phyloP scores from a whole-genome alignment of 306 rosid genomes.

The Macrotyloma uniflorum region DNA sequence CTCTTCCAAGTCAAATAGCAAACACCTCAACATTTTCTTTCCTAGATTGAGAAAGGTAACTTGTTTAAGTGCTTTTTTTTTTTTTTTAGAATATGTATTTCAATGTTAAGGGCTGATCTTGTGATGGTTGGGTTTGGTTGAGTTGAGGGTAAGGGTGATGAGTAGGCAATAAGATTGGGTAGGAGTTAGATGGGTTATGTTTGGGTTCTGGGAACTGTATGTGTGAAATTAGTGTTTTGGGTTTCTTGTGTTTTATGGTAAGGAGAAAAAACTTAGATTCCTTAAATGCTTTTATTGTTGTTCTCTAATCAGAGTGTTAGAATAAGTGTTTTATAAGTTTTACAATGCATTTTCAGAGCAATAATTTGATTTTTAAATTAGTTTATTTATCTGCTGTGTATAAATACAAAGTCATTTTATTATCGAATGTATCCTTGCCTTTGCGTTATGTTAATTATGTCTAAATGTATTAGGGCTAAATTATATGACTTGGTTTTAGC shows the following conservation, averaged over 20 bases:
- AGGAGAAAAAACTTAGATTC: neutral
- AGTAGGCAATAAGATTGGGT: neutral
- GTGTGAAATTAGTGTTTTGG: neutral
- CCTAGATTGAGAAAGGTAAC: constrained; percentile 73
- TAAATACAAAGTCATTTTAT: neutral
- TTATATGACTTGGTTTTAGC: neutral
- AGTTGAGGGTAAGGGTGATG: neutral
- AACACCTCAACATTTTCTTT: constrained; percentile 61
- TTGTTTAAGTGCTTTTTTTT: neutral
- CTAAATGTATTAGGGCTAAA: constrained; percentile 20
- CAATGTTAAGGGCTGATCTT: neutral
- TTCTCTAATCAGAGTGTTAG: neutral
- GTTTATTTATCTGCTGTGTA: neutral
- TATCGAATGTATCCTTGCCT: neutral
- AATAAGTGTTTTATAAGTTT: neutral
- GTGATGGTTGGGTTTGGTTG: neutral
- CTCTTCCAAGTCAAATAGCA: constrained; percentile 33
- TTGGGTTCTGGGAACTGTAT: neutral
- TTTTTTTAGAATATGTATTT: neutral
- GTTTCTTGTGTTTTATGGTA: neutral
- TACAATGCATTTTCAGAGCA: constrained; percentile 14
- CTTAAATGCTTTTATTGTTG: neutral
- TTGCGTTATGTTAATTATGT: neutral
- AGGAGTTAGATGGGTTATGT: constrained; percentile 1
- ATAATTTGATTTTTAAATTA: constrained; percentile 22